phyloP scores from a whole-genome alignment of 352 stramenopile genomes.

The Poterioochromonas sp. region DNA sequence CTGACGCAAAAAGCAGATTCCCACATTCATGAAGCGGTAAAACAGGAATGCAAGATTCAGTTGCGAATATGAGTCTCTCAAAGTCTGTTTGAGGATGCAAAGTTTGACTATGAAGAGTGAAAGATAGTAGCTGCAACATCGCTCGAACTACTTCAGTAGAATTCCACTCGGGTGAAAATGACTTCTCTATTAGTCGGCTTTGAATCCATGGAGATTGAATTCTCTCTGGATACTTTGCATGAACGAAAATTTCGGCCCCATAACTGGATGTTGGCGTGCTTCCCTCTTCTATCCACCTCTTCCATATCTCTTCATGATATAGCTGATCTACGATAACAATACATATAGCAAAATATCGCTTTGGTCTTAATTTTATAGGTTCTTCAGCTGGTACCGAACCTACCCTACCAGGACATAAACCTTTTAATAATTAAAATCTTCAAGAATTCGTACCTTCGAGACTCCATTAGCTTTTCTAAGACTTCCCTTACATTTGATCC shows the following conservation, averaged over 20 bases:
- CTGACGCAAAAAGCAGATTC: background rate
- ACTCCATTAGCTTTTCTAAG: too few species aligned
- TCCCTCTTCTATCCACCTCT: background rate
- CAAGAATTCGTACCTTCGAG: too few species aligned
- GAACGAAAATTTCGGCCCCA: constrained; percentile 19
- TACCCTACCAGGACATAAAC: too few species aligned
- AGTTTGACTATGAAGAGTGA: background rate
- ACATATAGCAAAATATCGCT: constrained; percentile 31
- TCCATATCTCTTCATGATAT: constrained; percentile 29
- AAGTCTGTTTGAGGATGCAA: background rate
- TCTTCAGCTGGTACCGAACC: too few species aligned
- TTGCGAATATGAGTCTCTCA: background rate
- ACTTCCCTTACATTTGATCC: too few species aligned
- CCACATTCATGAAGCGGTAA: background rate
- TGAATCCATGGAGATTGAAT: constrained; percentile 22
- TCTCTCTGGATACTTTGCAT: constrained; percentile 31
- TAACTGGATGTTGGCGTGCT: background rate
- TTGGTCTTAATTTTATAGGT: too few species aligned
- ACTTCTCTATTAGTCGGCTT: background rate
- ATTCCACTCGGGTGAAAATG: constrained; percentile 27
- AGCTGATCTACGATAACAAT: constrained; percentile 31
- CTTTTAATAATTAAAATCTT: too few species aligned
- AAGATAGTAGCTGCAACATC: background rate
- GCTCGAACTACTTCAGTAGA: constrained; percentile 28
- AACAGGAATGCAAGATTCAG: constrained; percentile 29